These are phyloP conservation scores for Sutorius eximius DNA, from an alignment of 1,284 basidiomycete species.

Conservation along the genomic window DNA sequence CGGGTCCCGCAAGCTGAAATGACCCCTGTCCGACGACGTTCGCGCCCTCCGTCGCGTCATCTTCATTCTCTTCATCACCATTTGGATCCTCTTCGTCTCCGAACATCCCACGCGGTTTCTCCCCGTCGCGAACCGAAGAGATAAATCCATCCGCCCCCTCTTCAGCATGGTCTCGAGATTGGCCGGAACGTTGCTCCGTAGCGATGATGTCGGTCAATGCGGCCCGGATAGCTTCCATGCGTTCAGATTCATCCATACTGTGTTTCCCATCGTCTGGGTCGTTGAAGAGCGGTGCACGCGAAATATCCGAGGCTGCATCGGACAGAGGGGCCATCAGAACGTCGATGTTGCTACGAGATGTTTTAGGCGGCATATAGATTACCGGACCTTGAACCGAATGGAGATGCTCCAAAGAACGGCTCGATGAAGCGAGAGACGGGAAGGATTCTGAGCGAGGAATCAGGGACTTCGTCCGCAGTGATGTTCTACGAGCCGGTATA, in stretches of 20 bases:
- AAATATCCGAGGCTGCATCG: constrained; percentile 48
- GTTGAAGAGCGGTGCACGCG: constrained; percentile 76
- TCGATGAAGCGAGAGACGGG: constrained; percentile 33
- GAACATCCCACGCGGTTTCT: constrained; percentile 39
- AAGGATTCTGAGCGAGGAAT: constrained; percentile 43
- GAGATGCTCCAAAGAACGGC: constrained; percentile 10
- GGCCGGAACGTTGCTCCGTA: constrained; percentile 55
- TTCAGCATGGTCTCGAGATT: constrained; percentile 17
- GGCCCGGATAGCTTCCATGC: constrained; percentile 93
- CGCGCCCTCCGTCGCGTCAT: constrained; percentile 46
- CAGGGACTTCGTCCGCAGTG: constrained; percentile 24
- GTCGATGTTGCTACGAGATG: constrained; percentile 60
- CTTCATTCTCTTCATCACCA: constrained; percentile 36
- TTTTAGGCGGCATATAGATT: constrained; percentile 34
- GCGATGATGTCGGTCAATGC: constrained; percentile 94
- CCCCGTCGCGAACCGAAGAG: constrained; percentile 8
- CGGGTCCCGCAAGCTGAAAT: constrained; percentile 76
- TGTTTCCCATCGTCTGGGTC: constrained; percentile 67
- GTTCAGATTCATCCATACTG: constrained; percentile 64
- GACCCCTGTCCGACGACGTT: constrained; percentile 48
- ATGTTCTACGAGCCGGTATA: constrained; percentile 5
- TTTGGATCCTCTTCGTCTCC: constrained; percentile 37
- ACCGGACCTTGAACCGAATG: constrained; percentile 11
- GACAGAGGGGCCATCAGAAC: constrained; percentile 72
- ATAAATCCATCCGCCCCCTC: constrained; percentile 10